A percentile compares a stretch with the other conserved stretches of the same genome.
Conservation (phyloP, 2,329 filamentous ascomycete species). For the Fusarium sambucinum region DNA sequence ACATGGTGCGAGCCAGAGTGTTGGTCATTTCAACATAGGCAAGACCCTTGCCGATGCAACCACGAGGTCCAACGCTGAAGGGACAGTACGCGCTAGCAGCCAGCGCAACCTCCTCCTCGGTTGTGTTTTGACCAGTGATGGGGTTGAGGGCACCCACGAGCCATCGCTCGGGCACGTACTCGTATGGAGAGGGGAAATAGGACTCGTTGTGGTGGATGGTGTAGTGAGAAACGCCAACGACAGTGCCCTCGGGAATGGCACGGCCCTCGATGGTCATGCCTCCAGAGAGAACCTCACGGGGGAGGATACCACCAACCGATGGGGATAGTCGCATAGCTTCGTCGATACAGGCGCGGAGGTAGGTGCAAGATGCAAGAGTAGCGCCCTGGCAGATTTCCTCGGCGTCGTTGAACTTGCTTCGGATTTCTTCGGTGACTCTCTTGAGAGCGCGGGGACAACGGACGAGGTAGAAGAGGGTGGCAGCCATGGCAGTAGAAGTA, state of each 20-base stretch:
- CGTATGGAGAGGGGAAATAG: slow-evolving; percentile 71
- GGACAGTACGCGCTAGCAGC: slow-evolving; percentile 80
- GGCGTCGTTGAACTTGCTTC: slow-evolving; percentile 61
- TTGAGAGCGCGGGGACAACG: slow-evolving; percentile 63
- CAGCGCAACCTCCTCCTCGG: slow-evolving; percentile 63
- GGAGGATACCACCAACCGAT: slow-evolving; percentile 70
- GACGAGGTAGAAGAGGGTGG: slow-evolving; percentile 72
- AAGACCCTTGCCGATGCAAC: slow-evolving; percentile 78
- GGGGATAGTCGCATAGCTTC: slow-evolving; percentile 74
- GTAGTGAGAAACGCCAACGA: slow-evolving; percentile 75
- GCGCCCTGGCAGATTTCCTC: slow-evolving; percentile 69
- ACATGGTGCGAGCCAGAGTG: slow-evolving; percentile 71
- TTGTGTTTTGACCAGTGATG: slow-evolving; percentile 54
- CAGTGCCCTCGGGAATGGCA: slow-evolving; percentile 67
- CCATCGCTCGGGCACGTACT: slow-evolving; percentile 75
- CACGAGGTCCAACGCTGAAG: slow-evolving; percentile 76
- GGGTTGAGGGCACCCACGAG: slow-evolving; percentile 61
- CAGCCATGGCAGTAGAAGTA: slow-evolving; percentile 75
- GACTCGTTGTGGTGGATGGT: slow-evolving; percentile 74
- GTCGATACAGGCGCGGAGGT: slow-evolving; percentile 73
- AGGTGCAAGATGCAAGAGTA: slow-evolving; percentile 63
- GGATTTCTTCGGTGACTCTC: slow-evolving; percentile 64
- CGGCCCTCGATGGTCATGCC: slow-evolving; percentile 67
- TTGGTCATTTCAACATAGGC: slow-evolving; percentile 76
- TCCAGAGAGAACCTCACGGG: slow-evolving; percentile 68